Evolutionary conservation across 2,329 filamentous ascomycete genomes (phyloP).

Genomic region (Plenodomus lindquistii): DNA sequence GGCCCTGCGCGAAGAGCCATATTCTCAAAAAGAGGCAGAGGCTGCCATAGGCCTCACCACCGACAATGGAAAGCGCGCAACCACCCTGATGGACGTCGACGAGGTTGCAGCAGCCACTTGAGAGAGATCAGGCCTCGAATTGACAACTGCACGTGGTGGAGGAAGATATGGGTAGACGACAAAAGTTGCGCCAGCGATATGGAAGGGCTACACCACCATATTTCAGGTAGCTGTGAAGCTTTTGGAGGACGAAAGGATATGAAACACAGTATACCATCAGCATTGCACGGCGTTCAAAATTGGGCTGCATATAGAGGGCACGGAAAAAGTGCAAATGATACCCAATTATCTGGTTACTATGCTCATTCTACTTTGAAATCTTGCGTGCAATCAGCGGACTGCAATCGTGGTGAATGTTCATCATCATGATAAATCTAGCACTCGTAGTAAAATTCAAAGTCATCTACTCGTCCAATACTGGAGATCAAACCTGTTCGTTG

Average conservation of each 20-base stretch:
- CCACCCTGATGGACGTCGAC: constrained; percentile 41
- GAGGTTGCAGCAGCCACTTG: constrained; percentile 19
- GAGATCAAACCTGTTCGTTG: too few relatives aligned
- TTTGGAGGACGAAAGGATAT: background rate
- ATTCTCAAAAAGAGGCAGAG: constrained; percentile 84
- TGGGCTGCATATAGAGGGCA: constrained; percentile 26
- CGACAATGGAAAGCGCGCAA: constrained; percentile 63
- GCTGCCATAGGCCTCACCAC: constrained; percentile 73
- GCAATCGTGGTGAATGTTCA: too few relatives aligned
- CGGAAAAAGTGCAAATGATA: constrained; percentile 38
- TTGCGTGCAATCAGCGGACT: background rate
- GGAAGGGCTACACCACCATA: too few relatives aligned
- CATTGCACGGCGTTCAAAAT: constrained; percentile 40
- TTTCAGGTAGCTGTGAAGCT: too few relatives aligned
- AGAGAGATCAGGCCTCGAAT: background rate
- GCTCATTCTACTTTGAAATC: background rate
- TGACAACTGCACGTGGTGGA: background rate
- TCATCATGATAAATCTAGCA: too few relatives aligned
- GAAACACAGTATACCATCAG: constrained; percentile 11
- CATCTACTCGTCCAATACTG: too few relatives aligned
- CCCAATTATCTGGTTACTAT: constrained; percentile 17
- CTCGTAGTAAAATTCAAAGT: too few relatives aligned
- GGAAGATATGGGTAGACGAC: background rate
- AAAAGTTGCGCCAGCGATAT: background rate
- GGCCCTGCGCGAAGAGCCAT: constrained; percentile 79